A percentile compares a stretch with the other conserved stretches of the same genome.
Evolutionary conservation across 805 yeast genomes (phyloP).

Genomic region (Cyberlindnera maritima): DNA sequence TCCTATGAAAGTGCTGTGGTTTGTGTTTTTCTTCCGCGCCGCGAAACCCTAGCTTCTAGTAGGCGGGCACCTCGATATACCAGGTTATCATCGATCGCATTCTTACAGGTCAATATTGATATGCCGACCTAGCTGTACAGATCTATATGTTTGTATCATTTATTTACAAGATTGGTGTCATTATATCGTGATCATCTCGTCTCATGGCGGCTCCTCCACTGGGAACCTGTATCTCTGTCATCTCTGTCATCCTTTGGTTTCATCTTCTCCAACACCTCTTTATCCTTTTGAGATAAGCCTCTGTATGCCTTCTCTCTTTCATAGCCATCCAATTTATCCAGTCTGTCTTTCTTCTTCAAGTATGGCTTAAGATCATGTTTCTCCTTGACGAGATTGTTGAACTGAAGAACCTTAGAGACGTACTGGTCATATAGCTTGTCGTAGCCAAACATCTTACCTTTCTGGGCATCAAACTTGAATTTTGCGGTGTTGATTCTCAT

Average conservation of each 20-base stretch:
- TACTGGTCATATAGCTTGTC: constrained; percentile 7
- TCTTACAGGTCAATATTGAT: too few species aligned
- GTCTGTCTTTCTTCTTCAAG: constrained; percentile 10
- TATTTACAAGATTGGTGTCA: not conserved
- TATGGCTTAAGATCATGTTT: constrained; percentile 20
- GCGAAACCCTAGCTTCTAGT: too few species aligned
- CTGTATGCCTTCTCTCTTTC: not conserved
- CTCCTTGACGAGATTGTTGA: constrained; percentile 11
- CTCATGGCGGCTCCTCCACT: not conserved
- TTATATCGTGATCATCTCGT: not conserved
- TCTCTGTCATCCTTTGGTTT: constrained; percentile 1
- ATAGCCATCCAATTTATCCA: constrained; percentile 6
- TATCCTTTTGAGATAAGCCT: constrained; percentile 1
- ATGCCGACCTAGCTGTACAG: too few species aligned
- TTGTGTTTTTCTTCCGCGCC: too few species aligned
- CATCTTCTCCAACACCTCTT: constrained; percentile 3
- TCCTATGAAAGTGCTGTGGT: too few species aligned
- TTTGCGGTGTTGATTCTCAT: constrained; percentile 14
- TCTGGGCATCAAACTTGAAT: constrained; percentile 13
- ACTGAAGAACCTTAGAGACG: constrained; percentile 12
- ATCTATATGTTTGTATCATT: too few species aligned
- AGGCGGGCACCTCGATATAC: too few species aligned
- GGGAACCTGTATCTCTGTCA: constrained; percentile 2
- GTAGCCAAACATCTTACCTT: not conserved
- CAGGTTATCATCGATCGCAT: too few species aligned